Conservation (phyloP, 176 grass and related monocot genomes). For the Triticum urartu region DNA sequence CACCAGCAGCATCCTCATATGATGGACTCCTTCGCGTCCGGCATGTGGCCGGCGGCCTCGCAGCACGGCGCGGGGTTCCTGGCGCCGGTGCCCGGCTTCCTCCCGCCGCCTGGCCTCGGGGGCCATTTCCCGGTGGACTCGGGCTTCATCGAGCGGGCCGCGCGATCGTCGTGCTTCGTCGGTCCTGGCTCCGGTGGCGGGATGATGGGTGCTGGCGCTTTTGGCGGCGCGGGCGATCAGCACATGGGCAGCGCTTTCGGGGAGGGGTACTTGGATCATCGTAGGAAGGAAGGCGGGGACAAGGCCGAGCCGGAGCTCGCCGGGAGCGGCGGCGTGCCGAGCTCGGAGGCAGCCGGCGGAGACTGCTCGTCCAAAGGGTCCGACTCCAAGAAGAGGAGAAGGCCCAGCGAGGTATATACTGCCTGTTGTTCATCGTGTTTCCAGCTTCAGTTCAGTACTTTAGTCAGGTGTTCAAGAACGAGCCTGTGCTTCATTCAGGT, state of each 20-base stretch:
- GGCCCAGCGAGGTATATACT: conserved; percentile 55
- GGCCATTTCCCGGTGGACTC: conserved; percentile 71
- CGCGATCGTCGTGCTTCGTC: conserved; percentile 70
- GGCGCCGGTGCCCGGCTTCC: conserved; percentile 44
- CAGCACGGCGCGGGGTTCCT: conserved; percentile 44
- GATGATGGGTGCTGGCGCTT: conserved; percentile 30
- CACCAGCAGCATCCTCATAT: conserved; percentile 37
- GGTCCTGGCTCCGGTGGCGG: conserved; percentile 10
- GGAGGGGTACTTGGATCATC: conserved; percentile 32
- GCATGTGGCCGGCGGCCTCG: conserved; percentile 55
- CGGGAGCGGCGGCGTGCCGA: conserved; percentile 39
- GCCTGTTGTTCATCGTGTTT: not conserved
- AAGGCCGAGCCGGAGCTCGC: conserved; percentile 45
- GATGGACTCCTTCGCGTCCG: conserved; percentile 50
- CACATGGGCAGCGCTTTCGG: conserved; percentile 37
- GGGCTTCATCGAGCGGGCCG: conserved; percentile 76
- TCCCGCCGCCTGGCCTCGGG: conserved; percentile 38
- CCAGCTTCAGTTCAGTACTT: conserved; percentile 12
- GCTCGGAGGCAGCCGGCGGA: conserved; percentile 41
- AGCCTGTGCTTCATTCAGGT: conserved; percentile 27
- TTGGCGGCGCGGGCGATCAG: conserved; percentile 34
- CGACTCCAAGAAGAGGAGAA: conserved; percentile 69
- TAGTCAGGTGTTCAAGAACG: not conserved
- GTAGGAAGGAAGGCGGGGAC: conserved; percentile 39
- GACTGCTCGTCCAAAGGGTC: conserved; percentile 75